phyloP scores from a whole-genome alignment of 2,329 filamentous ascomycete species.

The Truncatella angustata region DNA sequence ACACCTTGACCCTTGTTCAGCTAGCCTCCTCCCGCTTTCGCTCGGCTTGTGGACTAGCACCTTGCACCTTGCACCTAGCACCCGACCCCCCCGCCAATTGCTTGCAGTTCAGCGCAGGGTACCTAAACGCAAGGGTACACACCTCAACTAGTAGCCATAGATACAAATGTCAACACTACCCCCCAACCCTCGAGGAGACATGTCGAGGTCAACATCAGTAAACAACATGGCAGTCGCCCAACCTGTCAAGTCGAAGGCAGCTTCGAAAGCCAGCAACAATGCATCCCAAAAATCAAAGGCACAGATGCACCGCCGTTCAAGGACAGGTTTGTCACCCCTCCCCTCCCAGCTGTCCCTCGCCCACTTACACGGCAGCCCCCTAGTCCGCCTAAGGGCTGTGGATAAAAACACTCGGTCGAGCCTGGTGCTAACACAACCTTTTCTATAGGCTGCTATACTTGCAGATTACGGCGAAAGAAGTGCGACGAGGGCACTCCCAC shows the following conservation, averaged over 20 bases:
- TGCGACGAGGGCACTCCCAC: constrained; percentile 63
- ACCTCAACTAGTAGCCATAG: constrained; percentile 28
- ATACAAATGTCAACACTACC: constrained; percentile 67
- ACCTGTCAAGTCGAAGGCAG: constrained; percentile 56
- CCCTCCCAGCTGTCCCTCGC: constrained; percentile 1
- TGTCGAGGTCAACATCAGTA: constrained; percentile 48
- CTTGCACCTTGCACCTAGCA: too few species aligned
- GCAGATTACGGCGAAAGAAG: constrained; percentile 66
- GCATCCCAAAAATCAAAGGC: constrained; percentile 64
- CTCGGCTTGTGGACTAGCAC: constrained; percentile 33
- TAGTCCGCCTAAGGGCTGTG: constrained; percentile 21
- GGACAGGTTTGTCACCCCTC: constrained; percentile 72
- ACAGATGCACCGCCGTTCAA: constrained; percentile 91
- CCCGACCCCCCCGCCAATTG: constrained; percentile 20
- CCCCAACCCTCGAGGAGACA: constrained; percentile 56
- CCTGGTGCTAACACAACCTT: constrained; percentile 29
- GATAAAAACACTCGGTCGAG: constrained; percentile 9
- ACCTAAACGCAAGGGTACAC: constrained; percentile 30
- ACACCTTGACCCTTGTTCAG: constrained; percentile 24
- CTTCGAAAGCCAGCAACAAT: constrained; percentile 49
- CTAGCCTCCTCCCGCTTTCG: constrained; percentile 37
- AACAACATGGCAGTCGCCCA: constrained; percentile 64
- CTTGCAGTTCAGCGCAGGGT: constrained; percentile 38
- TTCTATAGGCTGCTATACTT: constrained; percentile 63
- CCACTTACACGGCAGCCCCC: constrained; percentile 17